Base-by-base conservation (phyloP, 257 asterid species). In the Gentiana macrophylla region DNA sequence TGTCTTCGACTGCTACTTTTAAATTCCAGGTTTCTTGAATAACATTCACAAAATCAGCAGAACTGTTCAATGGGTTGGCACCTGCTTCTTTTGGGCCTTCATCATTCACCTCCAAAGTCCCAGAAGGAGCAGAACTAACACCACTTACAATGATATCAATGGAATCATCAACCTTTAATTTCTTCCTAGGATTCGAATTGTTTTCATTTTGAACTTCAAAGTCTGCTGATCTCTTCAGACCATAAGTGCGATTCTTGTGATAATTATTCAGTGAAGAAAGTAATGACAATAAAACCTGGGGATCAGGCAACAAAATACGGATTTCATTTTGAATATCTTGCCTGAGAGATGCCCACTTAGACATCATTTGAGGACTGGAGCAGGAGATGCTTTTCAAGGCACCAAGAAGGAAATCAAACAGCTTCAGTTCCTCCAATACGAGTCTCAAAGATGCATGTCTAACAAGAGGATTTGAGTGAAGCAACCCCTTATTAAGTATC, bases 371-470 rank as follows among this genome's bases (percentile, higher is more conserved):
- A 55, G 65, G 62, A 70, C 64, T 68, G 33, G 75, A 62, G 61
- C 45, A 58, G 56, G 73, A 67, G 51, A 60, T 53, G 68, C 52
- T 52, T 62, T 75, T 81, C 67, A 82, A 34, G 54, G 79, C 34
- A 50, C 70, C 66, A 69, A 86, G 53, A 9, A 84, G 66, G 71
- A 69, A 75, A 68, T 84, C 96, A 57, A 86, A 71, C 64, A 90
- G 80, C 72, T 77, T 76, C 67, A 90, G 77, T 37, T 67, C 86
- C 92, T 82, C 86, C 63, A 80, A 62, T 41, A 90, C 78, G 44
- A 90, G 78, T 79, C 78, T 80, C 84, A 90, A 73, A 53, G 94
- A 80, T 49, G 72, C 98, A 64, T 86, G 95, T 70, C 79, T 86
- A 74, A 82, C 91, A 51, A 74, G 81, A 70, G 80, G 59, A 69